Evolutionary conservation across 441 rosid genomes (phyloP).

Genomic region (Adansonia madagascariensis): DNA sequence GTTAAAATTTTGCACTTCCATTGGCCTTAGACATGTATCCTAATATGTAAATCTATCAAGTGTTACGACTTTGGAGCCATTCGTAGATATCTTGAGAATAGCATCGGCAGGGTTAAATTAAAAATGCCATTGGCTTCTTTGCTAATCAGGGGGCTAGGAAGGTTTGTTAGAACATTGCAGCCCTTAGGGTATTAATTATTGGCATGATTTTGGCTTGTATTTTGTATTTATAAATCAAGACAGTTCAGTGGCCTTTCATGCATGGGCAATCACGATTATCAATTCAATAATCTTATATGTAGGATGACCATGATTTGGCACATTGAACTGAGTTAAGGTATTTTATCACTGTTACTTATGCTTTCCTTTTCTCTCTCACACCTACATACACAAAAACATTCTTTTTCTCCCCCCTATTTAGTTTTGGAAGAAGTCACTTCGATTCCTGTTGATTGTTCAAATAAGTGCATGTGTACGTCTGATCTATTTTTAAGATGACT

Average conservation of each 20-base stretch:
- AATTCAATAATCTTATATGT: neutral
- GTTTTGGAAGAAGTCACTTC: neutral
- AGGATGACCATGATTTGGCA: conserved; percentile 19
- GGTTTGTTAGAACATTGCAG: neutral
- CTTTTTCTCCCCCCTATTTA: neutral
- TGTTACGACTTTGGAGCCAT: conserved; percentile 3
- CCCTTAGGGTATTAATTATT: neutral
- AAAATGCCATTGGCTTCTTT: neutral
- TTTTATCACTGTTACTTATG: conserved; percentile 4
- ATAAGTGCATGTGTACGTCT: conserved; percentile 3
- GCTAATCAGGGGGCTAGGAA: neutral
- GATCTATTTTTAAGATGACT: neutral
- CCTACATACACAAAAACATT: neutral
- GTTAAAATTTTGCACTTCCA: neutral
- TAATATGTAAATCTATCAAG: conserved; percentile 2
- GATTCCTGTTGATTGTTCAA: neutral
- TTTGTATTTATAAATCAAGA: neutral
- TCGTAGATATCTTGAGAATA: neutral
- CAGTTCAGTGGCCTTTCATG: conserved; percentile 13
- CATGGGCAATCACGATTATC: neutral
- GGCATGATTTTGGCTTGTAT: neutral
- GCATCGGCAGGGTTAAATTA: neutral
- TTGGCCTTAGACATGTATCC: neutral
- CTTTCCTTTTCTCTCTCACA: neutral
- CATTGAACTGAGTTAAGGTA: conserved; percentile 1